Conservation (phyloP, 1,139 yeast species). For the Debaryomyces subglobosus region DNA sequence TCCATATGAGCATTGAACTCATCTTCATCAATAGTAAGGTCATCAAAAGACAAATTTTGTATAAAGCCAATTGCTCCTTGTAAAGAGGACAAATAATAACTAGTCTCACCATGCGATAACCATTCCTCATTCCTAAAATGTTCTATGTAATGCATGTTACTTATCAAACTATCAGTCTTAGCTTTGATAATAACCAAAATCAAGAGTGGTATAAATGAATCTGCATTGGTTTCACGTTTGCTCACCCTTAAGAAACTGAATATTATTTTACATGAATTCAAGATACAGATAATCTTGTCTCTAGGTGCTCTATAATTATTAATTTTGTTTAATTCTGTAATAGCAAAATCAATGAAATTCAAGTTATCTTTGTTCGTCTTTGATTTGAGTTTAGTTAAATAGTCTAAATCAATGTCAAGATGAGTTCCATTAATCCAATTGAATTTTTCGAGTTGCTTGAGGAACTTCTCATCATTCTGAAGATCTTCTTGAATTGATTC, state of each 20-base stretch:
- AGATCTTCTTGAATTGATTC: conserved; percentile 54
- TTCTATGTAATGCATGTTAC: conserved; percentile 84
- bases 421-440: conserved; percentile 80
- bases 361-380: conserved; percentile 37
- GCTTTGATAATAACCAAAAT: conserved; percentile 80
- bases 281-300: conserved; percentile 87
- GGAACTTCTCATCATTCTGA: conserved; percentile 58
- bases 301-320: conserved; percentile 89
- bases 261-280: conserved; percentile 90
- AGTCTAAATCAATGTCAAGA: conserved; percentile 66
- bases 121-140: conserved; percentile 76
- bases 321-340: conserved; percentile 71
- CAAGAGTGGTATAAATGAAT: conserved; percentile 83
- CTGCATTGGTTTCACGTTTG: conserved; percentile 81
- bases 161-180: conserved; percentile 59
- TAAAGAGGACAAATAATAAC: conserved; percentile 83
- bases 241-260: conserved; percentile 80
- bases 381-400: conserved; percentile 22
- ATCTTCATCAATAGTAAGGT: conserved; percentile 62
- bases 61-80: conserved; percentile 85
- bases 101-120: conserved; percentile 77
- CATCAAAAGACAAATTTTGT: conserved; percentile 56
- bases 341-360: conserved; percentile 71
- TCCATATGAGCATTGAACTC: conserved; percentile 56
- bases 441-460: conserved; percentile 62